Base-by-base conservation (phyloP, 1,284 basidiomycete genomes). In the Wallemia ichthyophaga region DNA sequence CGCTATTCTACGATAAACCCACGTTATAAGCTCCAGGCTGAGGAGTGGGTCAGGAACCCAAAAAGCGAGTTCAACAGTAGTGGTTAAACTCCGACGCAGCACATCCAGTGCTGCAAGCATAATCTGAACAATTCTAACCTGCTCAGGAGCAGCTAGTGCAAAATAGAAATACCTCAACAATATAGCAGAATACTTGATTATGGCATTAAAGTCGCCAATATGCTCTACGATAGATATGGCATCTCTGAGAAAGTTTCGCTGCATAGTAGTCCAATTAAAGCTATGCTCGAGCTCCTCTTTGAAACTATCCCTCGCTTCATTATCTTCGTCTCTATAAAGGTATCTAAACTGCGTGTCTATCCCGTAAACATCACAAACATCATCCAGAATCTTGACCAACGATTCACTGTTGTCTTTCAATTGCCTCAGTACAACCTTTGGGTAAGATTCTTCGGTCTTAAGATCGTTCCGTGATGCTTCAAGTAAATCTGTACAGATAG, bases 211-310 rank as follows among this genome's bases (percentile, higher is more conserved):
- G n/a, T 48, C 37, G n/a, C 37, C 37, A 19, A 48, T 13, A 21
- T 48, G 9, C n/a, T 96, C 88, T 2, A 86, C 83, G 11, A 95
- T 80, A 0, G 82, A 79, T 28, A 95, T 81, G 0, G 87, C 85
- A 67, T 96, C 91, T 57, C 88, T 79, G 32, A 96, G 75, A 27
- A 92, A 79, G 27, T 85, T 85, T 27, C 92, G 77, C 70, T 95
- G 91, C 57, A 96, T 73, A 66, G 89, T 85, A 0, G 85, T 81
- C 92, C 91, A 98, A 1, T 91, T 89, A 67, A 82, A 87, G 1
- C 61, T 60, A 1, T 76, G 70, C 62, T 78, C 76, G 25, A 11
- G 58, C 69, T 67, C 37, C 9, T 48, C 13, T 48, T 21, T 13
- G 11, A 48, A 5, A 19, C n/a, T 21, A 3, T 48, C 37, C 9